A percentile compares a stretch with the other conserved stretches of the same genome.
Evolutionary conservation across 768 basidiomycete genomes (phyloP).

Genomic region (Rickenella mellea): DNA sequence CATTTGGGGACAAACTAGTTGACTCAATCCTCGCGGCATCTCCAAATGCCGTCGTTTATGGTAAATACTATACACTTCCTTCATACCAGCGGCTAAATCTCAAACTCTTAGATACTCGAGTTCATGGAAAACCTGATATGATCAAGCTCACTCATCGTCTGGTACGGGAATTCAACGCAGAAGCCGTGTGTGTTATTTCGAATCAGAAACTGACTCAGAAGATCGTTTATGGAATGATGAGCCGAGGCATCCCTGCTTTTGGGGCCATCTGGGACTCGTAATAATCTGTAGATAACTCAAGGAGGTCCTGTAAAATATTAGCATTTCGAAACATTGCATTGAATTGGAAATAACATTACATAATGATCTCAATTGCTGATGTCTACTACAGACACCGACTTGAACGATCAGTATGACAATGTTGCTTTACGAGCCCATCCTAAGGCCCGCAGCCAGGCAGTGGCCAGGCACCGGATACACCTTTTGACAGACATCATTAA

Average conservation of each 20-base stretch:
- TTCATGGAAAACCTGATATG: constrained; percentile 27
- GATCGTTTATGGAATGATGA: constrained; percentile 52
- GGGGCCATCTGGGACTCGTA: constrained; percentile 55
- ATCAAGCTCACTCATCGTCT: constrained; percentile 25
- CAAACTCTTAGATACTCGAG: constrained; percentile 19
- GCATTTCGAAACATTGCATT: no score
- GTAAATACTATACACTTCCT: constrained; percentile 19
- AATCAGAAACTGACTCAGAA: constrained; percentile 49
- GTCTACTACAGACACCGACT: no score
- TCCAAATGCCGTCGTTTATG: constrained; percentile 49
- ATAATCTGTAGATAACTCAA: no score
- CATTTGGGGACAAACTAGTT: constrained; percentile 53
- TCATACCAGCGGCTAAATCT: not conserved
- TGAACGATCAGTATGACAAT: no score
- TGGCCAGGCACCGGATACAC: constrained; percentile 27
- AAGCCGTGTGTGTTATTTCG: constrained; percentile 49
- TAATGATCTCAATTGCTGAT: no score
- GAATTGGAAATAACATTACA: no score
- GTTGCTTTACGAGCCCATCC: constrained; percentile 37
- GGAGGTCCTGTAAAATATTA: no score
- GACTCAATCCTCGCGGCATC: constrained; percentile 43
- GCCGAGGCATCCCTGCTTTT: constrained; percentile 51
- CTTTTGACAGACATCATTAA: constrained; percentile 44
- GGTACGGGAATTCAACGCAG: constrained; percentile 26
- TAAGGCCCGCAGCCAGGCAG: constrained; percentile 40